phyloP scores from a whole-genome alignment of 352 stramenopile species.

The Phytophthora macrochlamydospora region DNA sequence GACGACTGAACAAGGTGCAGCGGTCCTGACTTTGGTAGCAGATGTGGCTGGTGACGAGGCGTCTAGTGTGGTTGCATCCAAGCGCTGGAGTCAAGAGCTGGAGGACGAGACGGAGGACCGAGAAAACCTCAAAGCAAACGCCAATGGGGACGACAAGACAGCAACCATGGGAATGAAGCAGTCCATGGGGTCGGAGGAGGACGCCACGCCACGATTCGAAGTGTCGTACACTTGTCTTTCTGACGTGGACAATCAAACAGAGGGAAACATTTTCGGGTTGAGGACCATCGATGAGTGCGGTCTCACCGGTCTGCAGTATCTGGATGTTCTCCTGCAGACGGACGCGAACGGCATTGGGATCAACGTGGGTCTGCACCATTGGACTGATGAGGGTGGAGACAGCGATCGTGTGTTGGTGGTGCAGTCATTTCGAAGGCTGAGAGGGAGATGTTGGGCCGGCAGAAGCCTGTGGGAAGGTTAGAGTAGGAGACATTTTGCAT shows the following conservation, averaged over 20 bases:
- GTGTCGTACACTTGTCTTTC: constrained; percentile 26
- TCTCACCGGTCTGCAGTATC: constrained; percentile 16
- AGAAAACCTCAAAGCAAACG: constrained; percentile 24
- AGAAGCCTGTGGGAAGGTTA: constrained; percentile 50
- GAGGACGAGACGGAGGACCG: not conserved
- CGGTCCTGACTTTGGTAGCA: not conserved
- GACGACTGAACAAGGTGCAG: not conserved
- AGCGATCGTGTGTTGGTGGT: constrained; percentile 25
- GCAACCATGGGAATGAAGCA: not conserved
- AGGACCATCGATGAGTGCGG: not conserved
- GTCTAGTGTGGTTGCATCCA: too few species aligned
- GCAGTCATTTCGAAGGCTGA: constrained; percentile 51
- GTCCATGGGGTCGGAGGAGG: not conserved
- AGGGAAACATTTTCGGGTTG: constrained; percentile 4
- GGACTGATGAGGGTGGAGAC: not conserved
- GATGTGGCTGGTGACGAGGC: not conserved
- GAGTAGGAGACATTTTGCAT: constrained; percentile 44
- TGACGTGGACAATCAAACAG: constrained; percentile 6
- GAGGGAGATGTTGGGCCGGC: constrained; percentile 50
- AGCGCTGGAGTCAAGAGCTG: not conserved
- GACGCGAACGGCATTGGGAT: constrained; percentile 54
- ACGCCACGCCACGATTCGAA: constrained; percentile 13
- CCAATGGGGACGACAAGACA: not conserved
- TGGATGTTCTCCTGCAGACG: constrained; percentile 58
- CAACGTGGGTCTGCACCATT: constrained; percentile 27